A percentile compares a stretch with the other conserved stretches of the same genome.
phyloP scores from a whole-genome alignment of 169 alveolate species.

The Toxoplasma gondii region DNA sequence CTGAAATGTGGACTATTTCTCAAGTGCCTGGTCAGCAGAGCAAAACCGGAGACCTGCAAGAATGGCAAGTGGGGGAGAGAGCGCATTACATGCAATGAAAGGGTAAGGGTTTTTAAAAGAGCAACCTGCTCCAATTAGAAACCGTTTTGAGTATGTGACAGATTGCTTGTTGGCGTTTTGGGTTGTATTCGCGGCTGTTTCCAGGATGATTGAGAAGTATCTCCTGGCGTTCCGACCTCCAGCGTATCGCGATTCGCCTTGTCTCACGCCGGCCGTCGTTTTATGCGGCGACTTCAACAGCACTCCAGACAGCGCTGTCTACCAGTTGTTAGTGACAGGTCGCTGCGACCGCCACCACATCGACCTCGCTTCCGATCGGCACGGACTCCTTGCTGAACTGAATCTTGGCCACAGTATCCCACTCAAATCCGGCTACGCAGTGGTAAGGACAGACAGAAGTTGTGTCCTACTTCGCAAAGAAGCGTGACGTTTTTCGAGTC shows the following conservation, averaged over 20 bases:
- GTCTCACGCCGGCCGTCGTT: slow-evolving; percentile 73
- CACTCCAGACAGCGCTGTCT: slow-evolving; percentile 82
- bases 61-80: too few species aligned
- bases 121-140: too few species aligned
- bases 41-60: too few species aligned
- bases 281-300: slow-evolving; percentile 81
- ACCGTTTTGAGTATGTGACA: too few species aligned
- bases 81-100: too few species aligned
- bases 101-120: too few species aligned
- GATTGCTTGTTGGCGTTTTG: too few species aligned
- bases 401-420: slow-evolving; percentile 7
- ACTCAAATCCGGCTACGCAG: slow-evolving; percentile 38
- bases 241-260: background rate
- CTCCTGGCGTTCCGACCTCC: slow-evolving; percentile 20
- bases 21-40: too few species aligned
- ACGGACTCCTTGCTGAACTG: slow-evolving; percentile 26
- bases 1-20: too few species aligned
- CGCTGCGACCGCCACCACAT: slow-evolving; percentile 76
- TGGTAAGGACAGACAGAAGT: background rate
- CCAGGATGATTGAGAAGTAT: slow-evolving; percentile 60
- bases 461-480: background rate
- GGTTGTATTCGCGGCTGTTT: background rate
- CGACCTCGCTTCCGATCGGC: slow-evolving; percentile 65
- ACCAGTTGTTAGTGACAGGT: slow-evolving; percentile 77
- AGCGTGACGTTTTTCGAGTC: background rate